Base-by-base conservation (phyloP, 2,329 filamentous ascomycete species). In the Chaetomium sp. region DNA sequence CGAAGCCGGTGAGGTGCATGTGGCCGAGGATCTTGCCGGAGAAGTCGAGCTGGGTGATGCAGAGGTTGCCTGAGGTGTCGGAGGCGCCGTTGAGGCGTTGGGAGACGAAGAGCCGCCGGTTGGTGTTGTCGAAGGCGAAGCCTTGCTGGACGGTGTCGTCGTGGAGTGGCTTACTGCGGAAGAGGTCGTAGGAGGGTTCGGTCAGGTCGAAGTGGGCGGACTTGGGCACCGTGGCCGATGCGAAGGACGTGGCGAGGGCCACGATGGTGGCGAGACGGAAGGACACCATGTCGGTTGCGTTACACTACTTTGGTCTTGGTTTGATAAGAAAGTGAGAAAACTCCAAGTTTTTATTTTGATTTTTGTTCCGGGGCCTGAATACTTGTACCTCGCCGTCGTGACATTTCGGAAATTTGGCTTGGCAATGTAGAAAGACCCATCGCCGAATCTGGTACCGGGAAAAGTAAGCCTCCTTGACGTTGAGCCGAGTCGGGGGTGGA, bases 151-250 rank as follows among this genome's bases (percentile, higher is more conserved):
- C 54, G 9, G 57, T 54, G 47, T 42, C 47, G 34, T 59, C 51
- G 47, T 56, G 47, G 6, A 59, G 52, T 1, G 42, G 46, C 14
- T 56, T 59, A 48, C 37, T 32, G 47, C 51, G 54, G 54, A 54
- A 58, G 42, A 58, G 57, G 38, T 59, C 57, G 40, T 56, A 56
- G 2, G 57, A 59, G 6, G 57, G 57, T 36, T 56, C 49, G 42
- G 51, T 43, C 14, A 59, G 57, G 27, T 59, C 47, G 44, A 59
- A 56, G 1, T 54, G 57, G 7, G 35, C 32, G 11, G 57, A 54
- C 40, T 40, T 50, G 14, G 63, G 61, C 53, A 64, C 53, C 64
- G 65, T 19, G 37, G 54, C 54, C 1, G 54, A 36, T 9, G 41
- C 48, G 10, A 52, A 14, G 3, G 54, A 41, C 5, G 43, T 48